phyloP scores from a whole-genome alignment of 352 stramenopile genomes.

The Pythium oligandrum region DNA sequence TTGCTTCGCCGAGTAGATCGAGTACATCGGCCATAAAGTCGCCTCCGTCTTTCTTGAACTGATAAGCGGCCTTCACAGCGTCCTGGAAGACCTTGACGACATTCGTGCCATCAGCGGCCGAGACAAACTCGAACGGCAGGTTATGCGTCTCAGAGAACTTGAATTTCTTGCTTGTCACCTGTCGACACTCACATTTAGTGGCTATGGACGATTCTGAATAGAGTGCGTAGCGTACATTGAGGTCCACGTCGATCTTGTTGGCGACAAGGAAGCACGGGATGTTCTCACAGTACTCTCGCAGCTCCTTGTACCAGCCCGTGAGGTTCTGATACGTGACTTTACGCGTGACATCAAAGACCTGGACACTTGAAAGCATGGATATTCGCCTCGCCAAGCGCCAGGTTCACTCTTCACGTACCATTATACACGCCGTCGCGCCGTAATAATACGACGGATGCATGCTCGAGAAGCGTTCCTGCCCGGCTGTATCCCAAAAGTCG shows the following conservation, averaged over 20 bases:
- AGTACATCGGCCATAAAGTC: constrained; percentile 93
- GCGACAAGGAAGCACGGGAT: constrained; percentile 93
- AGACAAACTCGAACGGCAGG: constrained; percentile 94
- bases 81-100: constrained; percentile 94
- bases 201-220: neutral
- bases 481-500: constrained; percentile 95
- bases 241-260: constrained; percentile 97
- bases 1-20: constrained; percentile 78
- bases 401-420: constrained; percentile 29
- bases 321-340: constrained; percentile 95
- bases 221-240: constrained; percentile 46
- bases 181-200: neutral
- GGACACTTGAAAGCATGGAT: neutral
- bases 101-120: constrained; percentile 93
- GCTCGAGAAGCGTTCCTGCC: constrained; percentile 93
- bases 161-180: constrained; percentile 96
- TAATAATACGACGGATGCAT: constrained; percentile 97
- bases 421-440: constrained; percentile 90
- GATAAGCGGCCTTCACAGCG: constrained; percentile 74
- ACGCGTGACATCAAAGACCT: constrained; percentile 94
- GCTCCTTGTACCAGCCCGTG: constrained; percentile 88
- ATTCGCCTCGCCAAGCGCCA: no score
- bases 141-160: constrained; percentile 94
- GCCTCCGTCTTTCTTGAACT: constrained; percentile 87
- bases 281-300: constrained; percentile 89